Evolutionary conservation across 805 yeast genomes (phyloP).

Genomic region (Metschnikowia drakensbergensis): DNA sequence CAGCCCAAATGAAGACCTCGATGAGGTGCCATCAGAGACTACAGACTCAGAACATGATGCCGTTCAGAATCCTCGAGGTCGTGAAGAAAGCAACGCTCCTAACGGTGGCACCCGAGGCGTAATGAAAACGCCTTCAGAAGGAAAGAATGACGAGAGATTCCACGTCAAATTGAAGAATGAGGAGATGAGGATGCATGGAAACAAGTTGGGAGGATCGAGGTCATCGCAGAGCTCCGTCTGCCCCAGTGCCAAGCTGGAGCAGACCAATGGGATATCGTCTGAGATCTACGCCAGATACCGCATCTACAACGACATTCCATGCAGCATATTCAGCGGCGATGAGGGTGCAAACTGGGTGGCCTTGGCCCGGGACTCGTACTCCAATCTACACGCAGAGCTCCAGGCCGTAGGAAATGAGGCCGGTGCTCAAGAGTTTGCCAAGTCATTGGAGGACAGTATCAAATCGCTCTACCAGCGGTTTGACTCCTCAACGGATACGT

Average conservation of each 20-base stretch:
- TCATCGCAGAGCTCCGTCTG: background rate
- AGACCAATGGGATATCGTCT: slow-evolving; percentile 1
- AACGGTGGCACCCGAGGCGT: background rate
- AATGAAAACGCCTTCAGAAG: background rate
- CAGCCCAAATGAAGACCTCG: background rate
- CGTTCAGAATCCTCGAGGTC: background rate
- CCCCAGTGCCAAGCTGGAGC: slow-evolving; percentile 3
- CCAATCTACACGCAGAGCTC: slow-evolving; percentile 23
- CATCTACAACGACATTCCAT: slow-evolving; percentile 13
- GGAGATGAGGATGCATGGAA: background rate
- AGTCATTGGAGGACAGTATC: slow-evolving; percentile 3
- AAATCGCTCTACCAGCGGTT: slow-evolving; percentile 1
- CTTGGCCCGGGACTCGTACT: slow-evolving; percentile 24
- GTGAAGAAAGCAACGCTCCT: background rate
- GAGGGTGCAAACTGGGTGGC: slow-evolving; percentile 23
- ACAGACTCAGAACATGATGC: background rate
- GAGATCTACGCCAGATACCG: slow-evolving; percentile 12
- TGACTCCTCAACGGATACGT: slow-evolving; percentile 7
- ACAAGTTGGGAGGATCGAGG: background rate
- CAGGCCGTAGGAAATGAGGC: slow-evolving; percentile 20
- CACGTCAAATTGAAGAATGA: background rate
- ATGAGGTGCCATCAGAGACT: background rate
- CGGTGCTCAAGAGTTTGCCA: background rate
- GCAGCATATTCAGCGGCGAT: slow-evolving; percentile 18
- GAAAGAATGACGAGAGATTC: background rate